A percentile compares a stretch with the other conserved stretches of the same genome.
Evolutionary conservation across 768 basidiomycete genomes (phyloP).

Genomic region (Cyathus striatus): DNA sequence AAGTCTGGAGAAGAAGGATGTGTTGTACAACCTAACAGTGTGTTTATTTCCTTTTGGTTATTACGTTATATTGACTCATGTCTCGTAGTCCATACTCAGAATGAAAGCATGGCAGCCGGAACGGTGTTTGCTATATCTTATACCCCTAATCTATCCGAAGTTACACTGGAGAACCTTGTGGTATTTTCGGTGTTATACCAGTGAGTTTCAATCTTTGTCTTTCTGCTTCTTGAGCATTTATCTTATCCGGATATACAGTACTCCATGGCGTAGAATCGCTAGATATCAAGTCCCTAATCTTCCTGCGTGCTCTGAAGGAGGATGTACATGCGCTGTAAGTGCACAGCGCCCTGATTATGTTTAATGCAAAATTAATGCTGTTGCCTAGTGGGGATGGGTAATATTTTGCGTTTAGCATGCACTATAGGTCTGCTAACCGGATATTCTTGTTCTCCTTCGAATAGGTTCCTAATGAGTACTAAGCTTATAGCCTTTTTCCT

Average conservation of each 20-base stretch:
- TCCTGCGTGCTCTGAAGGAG: conserved; percentile 35
- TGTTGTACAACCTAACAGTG: neutral
- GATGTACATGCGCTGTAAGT: conserved; percentile 40
- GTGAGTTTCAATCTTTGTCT: conserved; percentile 15
- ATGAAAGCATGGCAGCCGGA: conserved; percentile 40
- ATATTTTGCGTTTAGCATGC: conserved; percentile 3
- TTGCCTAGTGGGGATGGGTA: conserved; percentile 39
- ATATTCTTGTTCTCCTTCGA: neutral
- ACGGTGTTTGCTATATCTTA: conserved; percentile 43
- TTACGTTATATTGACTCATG: neutral
- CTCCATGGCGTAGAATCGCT: conserved; percentile 38
- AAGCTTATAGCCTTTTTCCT: neutral
- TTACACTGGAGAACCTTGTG: conserved; percentile 36
- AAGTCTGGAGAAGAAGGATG: neutral
- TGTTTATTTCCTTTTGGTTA: neutral
- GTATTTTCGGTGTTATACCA: conserved; percentile 36
- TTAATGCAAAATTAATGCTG: neutral
- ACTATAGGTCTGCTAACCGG: neutral
- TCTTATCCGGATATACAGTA: conserved; percentile 21
- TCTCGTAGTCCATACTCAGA: conserved; percentile 36
- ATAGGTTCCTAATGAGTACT: conserved; percentile 11
- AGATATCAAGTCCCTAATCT: conserved; percentile 36
- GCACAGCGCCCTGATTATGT: neutral
- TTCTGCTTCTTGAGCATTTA: neutral
- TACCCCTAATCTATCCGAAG: conserved; percentile 30